These are phyloP conservation scores for Camellia japonica DNA, from an alignment of 148 eudicot genomes.

Conservation along the genomic window DNA sequence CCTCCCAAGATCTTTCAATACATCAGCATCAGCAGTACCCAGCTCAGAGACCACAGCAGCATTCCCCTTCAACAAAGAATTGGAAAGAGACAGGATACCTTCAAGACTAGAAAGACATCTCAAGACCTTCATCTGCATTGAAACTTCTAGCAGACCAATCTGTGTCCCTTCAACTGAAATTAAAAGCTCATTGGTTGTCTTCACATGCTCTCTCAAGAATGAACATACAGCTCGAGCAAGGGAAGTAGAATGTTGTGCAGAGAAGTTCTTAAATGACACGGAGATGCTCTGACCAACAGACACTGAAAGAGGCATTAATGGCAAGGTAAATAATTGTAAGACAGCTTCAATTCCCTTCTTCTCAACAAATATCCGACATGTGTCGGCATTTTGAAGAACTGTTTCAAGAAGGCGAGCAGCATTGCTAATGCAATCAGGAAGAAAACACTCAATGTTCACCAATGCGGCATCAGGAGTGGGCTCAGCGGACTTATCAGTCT, in stretches of 20 bases:
- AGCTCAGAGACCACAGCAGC: constrained; percentile 79
- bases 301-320: constrained; percentile 71
- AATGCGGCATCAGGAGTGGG: constrained; percentile 44
- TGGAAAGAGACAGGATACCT: constrained; percentile 70
- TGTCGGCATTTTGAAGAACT: constrained; percentile 84
- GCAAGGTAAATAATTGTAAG: constrained; percentile 73
- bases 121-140: constrained; percentile 52
- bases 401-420: constrained; percentile 92
- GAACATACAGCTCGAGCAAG: constrained; percentile 86
- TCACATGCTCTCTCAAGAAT: constrained; percentile 75
- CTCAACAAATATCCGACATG: constrained; percentile 86
- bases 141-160: constrained; percentile 60
- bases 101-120: constrained; percentile 81
- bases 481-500: constrained; percentile 48
- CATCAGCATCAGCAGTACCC: constrained; percentile 90
- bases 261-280: constrained; percentile 87
- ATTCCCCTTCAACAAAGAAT: constrained; percentile 77
- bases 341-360: constrained; percentile 87
- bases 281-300: constrained; percentile 87
- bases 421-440: constrained; percentile 87
- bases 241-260: constrained; percentile 84
- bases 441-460: constrained; percentile 56
- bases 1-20: constrained; percentile 84
- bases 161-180: constrained; percentile 56
- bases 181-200: constrained; percentile 54